Base-by-base conservation (phyloP, 495 filamentous ascomycete species). In the Letharia lupina region DNA sequence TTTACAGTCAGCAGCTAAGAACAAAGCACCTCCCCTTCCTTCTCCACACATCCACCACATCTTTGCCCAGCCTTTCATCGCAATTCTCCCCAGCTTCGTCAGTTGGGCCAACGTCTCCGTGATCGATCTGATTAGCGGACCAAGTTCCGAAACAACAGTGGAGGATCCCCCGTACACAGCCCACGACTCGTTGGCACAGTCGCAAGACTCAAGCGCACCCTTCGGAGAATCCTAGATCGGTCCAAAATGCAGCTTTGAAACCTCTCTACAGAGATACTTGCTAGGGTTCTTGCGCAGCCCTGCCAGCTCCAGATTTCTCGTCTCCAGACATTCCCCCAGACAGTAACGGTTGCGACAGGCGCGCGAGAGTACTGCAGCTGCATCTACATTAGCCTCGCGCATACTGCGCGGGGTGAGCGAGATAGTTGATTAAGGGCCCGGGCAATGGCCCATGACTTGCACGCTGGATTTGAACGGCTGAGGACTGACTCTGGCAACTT, bases 401-500 rank as follows among this genome's bases (percentile, higher is more conserved):
- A 39, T 39, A 31, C 48, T 61, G 57, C 58, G 44, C 58, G 44
- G 64, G 58, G 64, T 44, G 57, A 57, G 44, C 35, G 48, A 66
- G 59, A 66, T 66, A 54, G 37, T 42, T 61, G 64, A 54, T 20
- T 16, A 40, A 50, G 54, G 57, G 63, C 66, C 47, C 64, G 65
- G 60, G 68, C 60, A 16, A 72, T 72, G 70, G 70, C 70, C 66
- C 62, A 67, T 68, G 69, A 72, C 28, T 42, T 65, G 66, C 66
- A 68, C 62, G 35, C 54, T 60, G 54, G 64, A 58, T 54, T 69
- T 52, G 61, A 65, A 47, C 68, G 50, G 52, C 69, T 58, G 35
- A 59, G 54, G 48, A 9, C 58, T 23, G 28, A 57, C 45, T 54
- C 50, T 62, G 45, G 39, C 54, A 67, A 63, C 42, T 67, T 67